These are phyloP conservation scores for Paraphaeosphaeria minitans DNA, from an alignment of 2,329 filamentous ascomycete genomes.

Conservation along the genomic window DNA sequence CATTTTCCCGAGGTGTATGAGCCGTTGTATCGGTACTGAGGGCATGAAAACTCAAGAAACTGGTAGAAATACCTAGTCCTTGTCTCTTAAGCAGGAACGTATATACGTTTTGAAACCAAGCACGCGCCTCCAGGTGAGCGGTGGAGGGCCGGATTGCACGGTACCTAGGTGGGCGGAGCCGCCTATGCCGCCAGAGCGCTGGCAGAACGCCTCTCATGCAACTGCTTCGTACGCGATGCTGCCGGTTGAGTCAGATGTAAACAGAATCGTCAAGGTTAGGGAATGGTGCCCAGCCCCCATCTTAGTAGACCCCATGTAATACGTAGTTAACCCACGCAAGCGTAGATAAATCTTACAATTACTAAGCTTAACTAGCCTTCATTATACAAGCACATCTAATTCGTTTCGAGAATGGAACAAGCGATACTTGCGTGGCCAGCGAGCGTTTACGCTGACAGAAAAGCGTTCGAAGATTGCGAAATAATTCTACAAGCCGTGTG, in stretches of 20 bases:
- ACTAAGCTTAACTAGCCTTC: not conserved
- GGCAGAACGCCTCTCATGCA: not conserved
- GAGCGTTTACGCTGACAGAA: not conserved
- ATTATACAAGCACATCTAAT: not conserved
- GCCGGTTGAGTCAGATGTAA: conserved; percentile 1
- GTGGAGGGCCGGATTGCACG: not conserved
- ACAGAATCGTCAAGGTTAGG: not conserved
- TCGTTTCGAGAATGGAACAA: not conserved
- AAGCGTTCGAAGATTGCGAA: not conserved
- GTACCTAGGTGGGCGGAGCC: not conserved
- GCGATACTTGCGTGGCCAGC: not conserved
- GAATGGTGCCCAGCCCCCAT: not conserved
- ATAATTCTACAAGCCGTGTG: not conserved
- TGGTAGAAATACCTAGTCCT: not conserved
- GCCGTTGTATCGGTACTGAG: not conserved
- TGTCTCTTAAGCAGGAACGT: not conserved
- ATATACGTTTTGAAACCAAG: not conserved
- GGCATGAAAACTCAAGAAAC: not conserved
- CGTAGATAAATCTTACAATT: not conserved
- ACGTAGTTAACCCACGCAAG: not conserved
- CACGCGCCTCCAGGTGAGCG: not conserved
- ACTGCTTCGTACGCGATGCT: not conserved
- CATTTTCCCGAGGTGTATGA: not conserved
- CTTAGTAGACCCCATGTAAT: not conserved
- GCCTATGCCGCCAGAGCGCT: not conserved